Percentiles rank a stretch among this genome's conserved stretches.
Conservation (phyloP, 805 yeast genomes). For the Candida pseudoglaebosa region DNA sequence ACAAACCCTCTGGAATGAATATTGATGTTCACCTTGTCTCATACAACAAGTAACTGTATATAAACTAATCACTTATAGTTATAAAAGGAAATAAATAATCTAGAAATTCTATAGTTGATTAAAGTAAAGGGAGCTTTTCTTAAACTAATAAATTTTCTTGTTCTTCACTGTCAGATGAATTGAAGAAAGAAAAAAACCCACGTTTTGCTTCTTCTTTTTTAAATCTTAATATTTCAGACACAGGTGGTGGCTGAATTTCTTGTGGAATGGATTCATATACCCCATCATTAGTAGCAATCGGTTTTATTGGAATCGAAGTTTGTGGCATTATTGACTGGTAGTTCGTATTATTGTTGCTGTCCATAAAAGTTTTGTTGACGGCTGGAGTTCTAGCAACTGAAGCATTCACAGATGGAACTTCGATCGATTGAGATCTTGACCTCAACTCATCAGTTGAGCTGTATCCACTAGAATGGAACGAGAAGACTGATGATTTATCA, state of each 20-base stretch:
- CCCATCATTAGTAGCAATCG: conserved; percentile 15
- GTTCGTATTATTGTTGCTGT: neutral
- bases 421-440: conserved; percentile 5
- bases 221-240: conserved; percentile 22
- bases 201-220: conserved; percentile 18
- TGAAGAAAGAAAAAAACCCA: conserved; percentile 2
- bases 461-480: conserved; percentile 33
- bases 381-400: conserved; percentile 42
- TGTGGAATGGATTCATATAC: conserved; percentile 21
- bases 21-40: conserved; percentile 23
- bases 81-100: too few species aligned
- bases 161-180: neutral
- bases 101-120: too few species aligned
- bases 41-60: conserved; percentile 2
- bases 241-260: conserved; percentile 35
- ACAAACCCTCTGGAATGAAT: conserved; percentile 15
- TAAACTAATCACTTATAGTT: too few species aligned
- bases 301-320: conserved; percentile 9
- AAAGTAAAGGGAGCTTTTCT: too few species aligned
- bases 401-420: conserved; percentile 32
- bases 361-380: neutral
- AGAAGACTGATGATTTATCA: conserved; percentile 44
- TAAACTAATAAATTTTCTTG: neutral
- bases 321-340: conserved; percentile 25
- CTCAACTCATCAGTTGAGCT: conserved; percentile 14